These are phyloP conservation scores for Zygoascus flipseniorum DNA, from an alignment of 805 yeast genomes.

Conservation along the genomic window DNA sequence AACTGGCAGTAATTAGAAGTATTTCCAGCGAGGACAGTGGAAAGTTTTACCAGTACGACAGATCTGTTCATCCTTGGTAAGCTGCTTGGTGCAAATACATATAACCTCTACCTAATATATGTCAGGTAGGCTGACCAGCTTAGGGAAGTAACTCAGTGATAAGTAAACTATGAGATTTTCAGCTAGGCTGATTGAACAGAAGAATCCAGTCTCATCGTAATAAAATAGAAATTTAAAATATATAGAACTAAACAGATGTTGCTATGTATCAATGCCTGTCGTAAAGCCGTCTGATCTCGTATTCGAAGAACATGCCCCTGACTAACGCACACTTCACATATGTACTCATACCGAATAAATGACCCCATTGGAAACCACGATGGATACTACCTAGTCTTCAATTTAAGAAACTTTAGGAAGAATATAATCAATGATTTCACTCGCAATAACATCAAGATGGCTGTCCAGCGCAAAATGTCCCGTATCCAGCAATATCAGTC, in stretches of 20 bases:
- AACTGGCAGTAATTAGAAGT: slow-evolving; percentile 17
- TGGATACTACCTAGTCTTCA: too few relatives aligned
- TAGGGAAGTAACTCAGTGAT: background rate
- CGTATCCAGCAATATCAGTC: slow-evolving; percentile 25
- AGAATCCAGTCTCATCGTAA: background rate
- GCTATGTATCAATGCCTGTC: too few relatives aligned
- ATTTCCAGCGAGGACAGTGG: slow-evolving; percentile 24
- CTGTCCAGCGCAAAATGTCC: slow-evolving; percentile 36
- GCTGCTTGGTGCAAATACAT: background rate
- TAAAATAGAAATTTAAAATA: too few relatives aligned
- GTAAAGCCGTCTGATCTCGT: too few relatives aligned
- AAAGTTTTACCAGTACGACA: slow-evolving; percentile 11
- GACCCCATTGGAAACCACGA: too few relatives aligned
- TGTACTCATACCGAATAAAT: too few relatives aligned
- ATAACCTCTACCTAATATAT: too few relatives aligned
- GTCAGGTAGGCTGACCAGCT: too few relatives aligned
- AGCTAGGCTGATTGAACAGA: background rate
- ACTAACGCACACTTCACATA: too few relatives aligned
- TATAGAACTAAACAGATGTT: too few relatives aligned
- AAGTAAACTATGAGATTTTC: background rate
- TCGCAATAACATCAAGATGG: slow-evolving; percentile 27
- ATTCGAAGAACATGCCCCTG: too few relatives aligned
- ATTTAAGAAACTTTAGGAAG: background rate
- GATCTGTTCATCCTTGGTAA: slow-evolving; percentile 9
- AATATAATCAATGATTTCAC: slow-evolving; percentile 21